Conservation (phyloP, 2,329 filamentous ascomycete genomes). For the Fusarium siculi region DNA sequence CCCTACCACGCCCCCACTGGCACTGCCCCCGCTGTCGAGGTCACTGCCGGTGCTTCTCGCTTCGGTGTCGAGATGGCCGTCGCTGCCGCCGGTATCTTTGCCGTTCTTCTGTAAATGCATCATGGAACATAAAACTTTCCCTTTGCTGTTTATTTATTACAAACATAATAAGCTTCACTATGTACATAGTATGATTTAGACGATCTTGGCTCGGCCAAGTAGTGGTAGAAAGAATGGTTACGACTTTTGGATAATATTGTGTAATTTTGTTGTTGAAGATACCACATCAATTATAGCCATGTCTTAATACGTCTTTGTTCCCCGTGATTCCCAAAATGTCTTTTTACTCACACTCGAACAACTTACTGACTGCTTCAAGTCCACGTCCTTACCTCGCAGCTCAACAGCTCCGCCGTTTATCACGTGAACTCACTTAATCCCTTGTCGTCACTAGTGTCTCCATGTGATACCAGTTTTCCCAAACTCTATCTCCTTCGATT, state of each 20-base stretch:
- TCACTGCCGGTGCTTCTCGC: conserved; percentile 49
- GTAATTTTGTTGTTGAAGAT: conserved; percentile 20
- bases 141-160: conserved; percentile 38
- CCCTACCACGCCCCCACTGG: conserved; percentile 32
- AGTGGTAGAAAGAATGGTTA: conserved; percentile 42
- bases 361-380: not conserved
- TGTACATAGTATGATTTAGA: conserved; percentile 47
- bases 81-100: conserved; percentile 48
- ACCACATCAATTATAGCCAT: conserved; percentile 11
- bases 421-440: not conserved
- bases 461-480: not conserved
- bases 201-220: conserved; percentile 36
- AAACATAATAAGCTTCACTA: conserved; percentile 44
- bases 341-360: rapidly evolving
- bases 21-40: conserved; percentile 33
- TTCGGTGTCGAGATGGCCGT: conserved; percentile 46
- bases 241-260: conserved; percentile 36
- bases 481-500: conserved; percentile 20
- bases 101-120: conserved; percentile 49
- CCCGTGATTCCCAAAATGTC: not conserved
- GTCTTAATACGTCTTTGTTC: not conserved
- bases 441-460: not conserved
- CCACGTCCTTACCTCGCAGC: not conserved
- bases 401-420: not conserved
- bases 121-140: conserved; percentile 29